Base-by-base conservation (phyloP, 1,284 basidiomycete species). In the Trichosporon inkin region DNA sequence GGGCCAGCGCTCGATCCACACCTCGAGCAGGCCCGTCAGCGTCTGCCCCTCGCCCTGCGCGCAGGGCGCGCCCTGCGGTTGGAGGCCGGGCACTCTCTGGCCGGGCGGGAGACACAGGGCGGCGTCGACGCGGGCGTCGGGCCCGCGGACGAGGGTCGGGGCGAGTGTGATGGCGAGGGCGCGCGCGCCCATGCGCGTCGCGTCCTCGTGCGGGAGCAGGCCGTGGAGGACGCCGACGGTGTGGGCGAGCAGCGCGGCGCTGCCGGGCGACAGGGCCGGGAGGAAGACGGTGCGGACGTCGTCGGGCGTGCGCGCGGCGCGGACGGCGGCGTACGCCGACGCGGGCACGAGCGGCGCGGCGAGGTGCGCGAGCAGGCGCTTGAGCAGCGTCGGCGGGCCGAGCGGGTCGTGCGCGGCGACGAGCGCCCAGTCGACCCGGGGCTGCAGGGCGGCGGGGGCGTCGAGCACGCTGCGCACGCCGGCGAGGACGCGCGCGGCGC, bases 101-200 rank as follows among this genome's bases (percentile, higher is more conserved):
- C 70, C 69, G 0, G 70, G 67, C 16, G 63, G 63, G 22, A 73
- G 52, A 47, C 73, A 73, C 58, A 77, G 58, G 14, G 60, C 61
- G 8, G 69, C 66, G 57, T 77, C 75, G 55, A 69, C 69, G 6
- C 73, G 47, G 8, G 70, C 63, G 52, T 76, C 67, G 3, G 65
- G 60, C 6, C 70, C 68, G 6, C 52, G 14, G n/a, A 77, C 69
- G 36, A 77, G 62, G 3, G 64, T 49, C 6, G 75, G 75, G 1
- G 75, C 69, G 19, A 75, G 56, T 13, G 71, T 67, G 52, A 75
- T 74, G 0, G 75, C 68, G 7, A 71, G 59, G 10, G 60, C 59
- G 4, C 62, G 55, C 5, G 71, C 39, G 1, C 64, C 57, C 75
- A 77, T 77, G 22, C 68, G 67, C 0, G 71, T 72, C 4, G 34